These are phyloP conservation scores for Sisymbrium altissimum DNA, from an alignment of 345 rosid genomes.

Conservation along the genomic window DNA sequence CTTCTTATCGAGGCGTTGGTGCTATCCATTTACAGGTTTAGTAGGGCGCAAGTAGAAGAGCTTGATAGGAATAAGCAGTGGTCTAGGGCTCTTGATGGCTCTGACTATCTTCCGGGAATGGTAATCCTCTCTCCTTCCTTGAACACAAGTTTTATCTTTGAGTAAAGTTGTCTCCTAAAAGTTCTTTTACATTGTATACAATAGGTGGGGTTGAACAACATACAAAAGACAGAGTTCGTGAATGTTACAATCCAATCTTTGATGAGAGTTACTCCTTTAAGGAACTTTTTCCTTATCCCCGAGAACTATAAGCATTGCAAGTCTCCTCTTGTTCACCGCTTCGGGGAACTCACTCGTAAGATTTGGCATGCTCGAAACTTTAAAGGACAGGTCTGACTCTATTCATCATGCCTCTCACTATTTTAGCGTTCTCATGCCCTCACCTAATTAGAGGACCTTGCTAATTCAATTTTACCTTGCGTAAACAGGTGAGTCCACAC, in stretches of 20 bases:
- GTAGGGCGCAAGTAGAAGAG: slow-evolving; percentile 73
- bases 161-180: neutral
- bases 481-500: slow-evolving; percentile 91
- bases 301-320: slow-evolving; percentile 76
- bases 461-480: slow-evolving; percentile 1
- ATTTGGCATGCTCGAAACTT: slow-evolving; percentile 97
- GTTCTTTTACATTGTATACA: slow-evolving; percentile 1
- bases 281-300: slow-evolving; percentile 91
- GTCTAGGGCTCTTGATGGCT: slow-evolving; percentile 99
- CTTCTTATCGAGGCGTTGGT: slow-evolving; percentile 18
- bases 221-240: slow-evolving; percentile 94
- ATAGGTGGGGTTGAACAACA: slow-evolving; percentile 95
- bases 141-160: neutral
- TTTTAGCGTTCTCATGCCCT: neutral
- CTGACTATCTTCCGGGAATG: slow-evolving; percentile 99
- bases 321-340: slow-evolving; percentile 88
- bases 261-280: slow-evolving; percentile 88
- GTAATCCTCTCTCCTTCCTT: slow-evolving; percentile 27
- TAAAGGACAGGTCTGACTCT: slow-evolving; percentile 81
- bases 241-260: slow-evolving; percentile 93
- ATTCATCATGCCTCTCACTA: neutral
- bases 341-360: slow-evolving; percentile 91
- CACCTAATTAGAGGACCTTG: neutral
- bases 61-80: slow-evolving; percentile 85
- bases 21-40: slow-evolving; percentile 54